Base-by-base conservation (phyloP, 768 basidiomycete species). In the Mycena crocata region DNA sequence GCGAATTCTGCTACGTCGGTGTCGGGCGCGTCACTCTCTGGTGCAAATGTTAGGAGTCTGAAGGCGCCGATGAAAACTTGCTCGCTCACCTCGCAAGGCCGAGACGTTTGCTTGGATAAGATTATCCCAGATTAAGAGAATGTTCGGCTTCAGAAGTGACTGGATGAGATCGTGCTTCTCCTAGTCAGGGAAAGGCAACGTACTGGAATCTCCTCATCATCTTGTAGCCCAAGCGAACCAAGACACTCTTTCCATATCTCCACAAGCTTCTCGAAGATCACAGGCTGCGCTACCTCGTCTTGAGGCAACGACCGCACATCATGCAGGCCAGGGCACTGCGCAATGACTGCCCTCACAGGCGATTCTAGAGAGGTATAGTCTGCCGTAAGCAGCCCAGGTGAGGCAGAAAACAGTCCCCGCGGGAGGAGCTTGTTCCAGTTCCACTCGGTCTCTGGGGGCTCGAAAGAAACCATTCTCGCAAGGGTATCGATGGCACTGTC, bases 291-390 rank as follows among this genome's bases (percentile, higher is more conserved):
- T 42, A 93, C 73, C 71, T 93, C 91, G 15, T 88, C 85, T 40
- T 80, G 76, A 9, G 83, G 87, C 65, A 94, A 77, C n/a, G 83
- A 76, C 24, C 88, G 81, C 34, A 93, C 78, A 67, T 91, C 89
- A 19, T 80, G 77, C 21, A 88, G 64, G 34, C 81, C 80, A 0
- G 87, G 84, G 42, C 87, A 86, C 68, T 88, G 82, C 8, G 86
- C 85, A 54, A 89, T 80, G 24, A 91, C 77, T 3, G 85, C 79
- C 64, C 83, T 81, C 15, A 93, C 87, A 0, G 78, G 79, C 2
- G 72, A 72, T 26, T 84, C 79, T 31, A 93, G 76, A 19, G 75
- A 76, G 54, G 75, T 79, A 74, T 82, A 89, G 1, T 90, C 89
- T 4, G 80, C 79, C 2, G 84, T 84, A 17, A 92, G 76, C 49